These are phyloP conservation scores for Pilatotrama ljubarskyi DNA, from an alignment of 768 basidiomycete species.

Conservation along the genomic window DNA sequence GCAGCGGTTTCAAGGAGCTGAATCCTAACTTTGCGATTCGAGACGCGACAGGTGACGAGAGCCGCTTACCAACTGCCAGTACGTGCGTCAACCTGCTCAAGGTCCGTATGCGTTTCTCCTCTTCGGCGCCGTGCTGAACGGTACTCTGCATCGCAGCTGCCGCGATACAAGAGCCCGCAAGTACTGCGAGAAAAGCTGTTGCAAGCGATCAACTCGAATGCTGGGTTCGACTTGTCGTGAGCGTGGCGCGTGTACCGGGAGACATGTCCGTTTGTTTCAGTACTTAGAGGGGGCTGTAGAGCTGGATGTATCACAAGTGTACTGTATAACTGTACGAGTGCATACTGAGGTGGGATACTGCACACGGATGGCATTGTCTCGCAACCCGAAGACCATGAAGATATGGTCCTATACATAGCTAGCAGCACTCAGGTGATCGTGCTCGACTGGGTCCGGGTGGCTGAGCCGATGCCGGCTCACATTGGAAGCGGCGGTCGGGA, in stretches of 20 bases:
- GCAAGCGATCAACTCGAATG: conserved; percentile 83
- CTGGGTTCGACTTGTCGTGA: conserved; percentile 91
- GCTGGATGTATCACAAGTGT: neutral
- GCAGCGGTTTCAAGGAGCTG: conserved; percentile 82
- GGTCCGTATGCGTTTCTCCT: conserved; percentile 38
- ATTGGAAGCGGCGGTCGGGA: neutral
- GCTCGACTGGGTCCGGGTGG: too few species aligned
- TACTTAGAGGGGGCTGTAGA: too few species aligned
- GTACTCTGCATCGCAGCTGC: conserved; percentile 50
- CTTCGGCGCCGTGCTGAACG: neutral
- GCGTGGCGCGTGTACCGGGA: neutral
- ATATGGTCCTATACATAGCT: too few species aligned
- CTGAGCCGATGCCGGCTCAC: neutral
- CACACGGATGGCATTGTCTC: too few species aligned
- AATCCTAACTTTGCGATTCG: conserved; percentile 88
- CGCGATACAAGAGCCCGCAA: conserved; percentile 62
- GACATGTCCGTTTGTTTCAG: too few species aligned
- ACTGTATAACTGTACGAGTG: too few species aligned
- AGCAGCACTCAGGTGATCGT: too few species aligned
- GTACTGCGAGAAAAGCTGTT: conserved; percentile 74
- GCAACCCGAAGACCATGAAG: too few species aligned
- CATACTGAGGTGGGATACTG: too few species aligned
- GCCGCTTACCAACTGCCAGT: conserved; percentile 71
- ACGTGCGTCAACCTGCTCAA: conserved; percentile 94
- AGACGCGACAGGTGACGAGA: conserved; percentile 72